A percentile compares a stretch with the other conserved stretches of the same genome.
These are phyloP conservation scores for Fusarium compactum DNA, from an alignment of 2,329 filamentous ascomycete species.

Conservation along the genomic window DNA sequence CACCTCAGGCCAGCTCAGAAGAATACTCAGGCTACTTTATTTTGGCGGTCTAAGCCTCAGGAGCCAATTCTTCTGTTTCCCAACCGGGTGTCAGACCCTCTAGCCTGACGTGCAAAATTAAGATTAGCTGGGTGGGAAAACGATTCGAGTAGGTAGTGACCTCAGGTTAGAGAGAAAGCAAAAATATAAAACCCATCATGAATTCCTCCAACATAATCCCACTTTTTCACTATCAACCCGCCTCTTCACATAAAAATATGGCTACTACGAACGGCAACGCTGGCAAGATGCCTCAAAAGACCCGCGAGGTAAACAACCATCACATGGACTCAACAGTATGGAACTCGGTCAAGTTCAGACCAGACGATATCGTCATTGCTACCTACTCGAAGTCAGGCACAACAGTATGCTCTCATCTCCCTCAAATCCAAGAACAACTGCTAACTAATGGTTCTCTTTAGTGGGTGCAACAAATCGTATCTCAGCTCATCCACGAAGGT, in stretches of 20 bases:
- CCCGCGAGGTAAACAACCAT: conserved; percentile 17
- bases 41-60: no score
- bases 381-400: conserved; percentile 21
- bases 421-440: background rate
- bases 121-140: background rate
- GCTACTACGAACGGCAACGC: background rate
- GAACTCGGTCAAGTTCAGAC: conserved; percentile 14
- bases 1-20: no score
- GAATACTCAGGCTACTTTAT: no score
- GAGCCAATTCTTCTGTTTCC: no score
- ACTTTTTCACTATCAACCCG: background rate
- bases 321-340: conserved; percentile 24
- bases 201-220: no score
- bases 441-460: rapidly evolving
- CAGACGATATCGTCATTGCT: conserved; percentile 21
- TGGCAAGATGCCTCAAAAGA: conserved; percentile 15
- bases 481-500: conserved; percentile 10
- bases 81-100: background rate
- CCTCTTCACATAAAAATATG: background rate
- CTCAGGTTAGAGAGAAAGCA: background rate
- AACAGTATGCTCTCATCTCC: background rate
- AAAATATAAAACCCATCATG: background rate
- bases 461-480: conserved; percentile 26
- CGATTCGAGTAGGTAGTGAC: background rate
- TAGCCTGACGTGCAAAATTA: no score